These are phyloP conservation scores for Phoma sp. DNA, from an alignment of 2,329 filamentous ascomycete genomes.

Conservation along the genomic window DNA sequence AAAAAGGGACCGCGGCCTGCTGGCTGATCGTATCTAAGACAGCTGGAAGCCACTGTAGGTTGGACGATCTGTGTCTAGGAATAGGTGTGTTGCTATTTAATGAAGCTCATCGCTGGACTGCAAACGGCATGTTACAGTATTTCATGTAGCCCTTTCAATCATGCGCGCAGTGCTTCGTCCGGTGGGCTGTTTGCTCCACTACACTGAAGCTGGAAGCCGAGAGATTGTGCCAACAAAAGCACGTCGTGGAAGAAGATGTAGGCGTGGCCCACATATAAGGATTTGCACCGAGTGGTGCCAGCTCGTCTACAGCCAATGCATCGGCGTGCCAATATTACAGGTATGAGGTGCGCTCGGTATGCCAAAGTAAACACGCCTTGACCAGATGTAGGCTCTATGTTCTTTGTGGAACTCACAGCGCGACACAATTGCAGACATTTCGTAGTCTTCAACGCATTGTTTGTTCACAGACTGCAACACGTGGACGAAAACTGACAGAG, in stretches of 20 bases:
- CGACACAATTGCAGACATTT: not conserved
- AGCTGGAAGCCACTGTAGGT: no score
- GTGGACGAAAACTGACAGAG: not conserved
- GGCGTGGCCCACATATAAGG: slow-evolving; percentile 2
- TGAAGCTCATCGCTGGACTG: slow-evolving; percentile 1
- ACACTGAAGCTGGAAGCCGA: not conserved
- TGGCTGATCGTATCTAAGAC: not conserved
- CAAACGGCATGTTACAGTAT: slow-evolving; percentile 5
- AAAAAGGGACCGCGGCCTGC: not conserved
- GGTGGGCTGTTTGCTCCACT: slow-evolving; percentile 6
- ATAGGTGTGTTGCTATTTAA: not conserved
- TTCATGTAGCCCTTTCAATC: not conserved
- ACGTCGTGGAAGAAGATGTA: not conserved
- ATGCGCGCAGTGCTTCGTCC: not conserved
- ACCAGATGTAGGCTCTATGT: not conserved
- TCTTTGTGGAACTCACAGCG: not conserved
- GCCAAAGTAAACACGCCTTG: not conserved
- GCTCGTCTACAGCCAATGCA: not conserved
- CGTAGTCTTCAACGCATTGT: no score
- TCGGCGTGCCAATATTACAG: slow-evolving; percentile 5
- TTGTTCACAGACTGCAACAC: no score
- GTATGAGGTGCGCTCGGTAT: not conserved
- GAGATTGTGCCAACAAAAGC: slow-evolving; percentile 3
- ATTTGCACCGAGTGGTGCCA: not conserved
- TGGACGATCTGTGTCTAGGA: not conserved